phyloP scores from a whole-genome alignment of 352 stramenopile species.

The Aphanomyces stellatus region DNA sequence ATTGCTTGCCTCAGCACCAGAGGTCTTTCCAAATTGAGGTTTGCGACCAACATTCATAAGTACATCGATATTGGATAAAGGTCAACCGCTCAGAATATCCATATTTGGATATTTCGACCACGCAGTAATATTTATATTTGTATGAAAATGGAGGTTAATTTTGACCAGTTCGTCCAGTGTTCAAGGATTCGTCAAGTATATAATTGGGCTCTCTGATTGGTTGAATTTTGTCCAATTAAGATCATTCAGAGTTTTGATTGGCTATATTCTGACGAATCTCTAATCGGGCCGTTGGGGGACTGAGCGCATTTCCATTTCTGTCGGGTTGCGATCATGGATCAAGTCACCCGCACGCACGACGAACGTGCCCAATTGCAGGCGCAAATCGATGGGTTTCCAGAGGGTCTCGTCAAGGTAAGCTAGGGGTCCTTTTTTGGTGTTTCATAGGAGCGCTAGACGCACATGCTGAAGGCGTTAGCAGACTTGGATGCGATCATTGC shows the following conservation, averaged over 20 bases:
- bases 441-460: conserved; percentile 28
- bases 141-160: no score
- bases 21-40: no score
- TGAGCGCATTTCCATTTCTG: neutral
- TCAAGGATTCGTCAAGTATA: no score
- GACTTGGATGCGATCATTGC: conserved; percentile 27
- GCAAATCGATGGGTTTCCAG: neutral
- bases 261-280: neutral
- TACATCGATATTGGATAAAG: no score
- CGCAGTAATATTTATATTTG: no score
- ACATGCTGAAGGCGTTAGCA: conserved; percentile 63
- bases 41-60: no score
- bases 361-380: conserved; percentile 7
- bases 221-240: neutral
- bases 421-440: neutral
- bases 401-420: conserved; percentile 17
- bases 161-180: no score
- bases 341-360: neutral
- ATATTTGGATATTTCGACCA: no score
- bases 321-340: neutral
- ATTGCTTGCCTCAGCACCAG: no score
- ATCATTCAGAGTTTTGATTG: neutral
- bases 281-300: neutral
- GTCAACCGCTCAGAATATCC: no score
- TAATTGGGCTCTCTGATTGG: no score